Evolutionary conservation across 2,329 filamentous ascomycete species (phyloP).

Genomic region (Rhynchosporium secalis): DNA sequence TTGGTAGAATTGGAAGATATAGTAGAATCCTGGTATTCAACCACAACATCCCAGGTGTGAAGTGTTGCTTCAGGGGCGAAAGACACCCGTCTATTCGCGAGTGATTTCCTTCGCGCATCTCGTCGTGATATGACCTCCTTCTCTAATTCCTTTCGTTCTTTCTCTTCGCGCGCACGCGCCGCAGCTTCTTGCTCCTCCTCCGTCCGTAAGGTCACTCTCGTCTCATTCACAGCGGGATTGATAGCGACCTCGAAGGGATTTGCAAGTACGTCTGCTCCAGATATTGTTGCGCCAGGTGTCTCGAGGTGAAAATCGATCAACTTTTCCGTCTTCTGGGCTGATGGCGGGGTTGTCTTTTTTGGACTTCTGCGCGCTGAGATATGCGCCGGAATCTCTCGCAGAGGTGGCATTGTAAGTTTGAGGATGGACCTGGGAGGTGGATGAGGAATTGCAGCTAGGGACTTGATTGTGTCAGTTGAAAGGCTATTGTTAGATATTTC

Average conservation of each 20-base stretch:
- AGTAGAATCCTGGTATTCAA: conserved; percentile 89
- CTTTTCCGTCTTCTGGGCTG: conserved; percentile 26
- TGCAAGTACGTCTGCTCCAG: conserved; percentile 44
- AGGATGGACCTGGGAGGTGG: conserved; percentile 68
- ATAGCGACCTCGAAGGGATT: conserved; percentile 49
- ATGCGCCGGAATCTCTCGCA: conserved; percentile 64
- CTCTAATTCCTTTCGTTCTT: conserved; percentile 58
- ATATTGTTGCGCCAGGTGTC: conserved; percentile 26
- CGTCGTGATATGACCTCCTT: conserved; percentile 69
- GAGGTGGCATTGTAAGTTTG: conserved; percentile 72
- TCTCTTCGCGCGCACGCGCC: conserved; percentile 67
- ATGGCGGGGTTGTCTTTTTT: conserved; percentile 35
- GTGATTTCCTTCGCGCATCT: conserved; percentile 87
- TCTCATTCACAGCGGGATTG: conserved; percentile 40
- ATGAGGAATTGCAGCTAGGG: conserved; percentile 38
- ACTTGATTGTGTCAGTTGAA: conserved; percentile 31
- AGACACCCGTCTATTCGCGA: conserved; percentile 90
- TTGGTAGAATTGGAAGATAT: conserved; percentile 73
- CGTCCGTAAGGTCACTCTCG: conserved; percentile 64
- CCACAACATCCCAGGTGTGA: conserved; percentile 87
- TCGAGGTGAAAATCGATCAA: conserved; percentile 37
- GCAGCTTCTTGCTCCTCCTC: conserved; percentile 72
- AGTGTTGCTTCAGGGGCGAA: conserved; percentile 97
- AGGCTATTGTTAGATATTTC: neutral
- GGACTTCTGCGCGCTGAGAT: conserved; percentile 36